Evolutionary conservation across 768 basidiomycete genomes (phyloP), one percentile per base, ranked within the genome.

Genomic region (Leucocoprinus leucothites): DNA sequence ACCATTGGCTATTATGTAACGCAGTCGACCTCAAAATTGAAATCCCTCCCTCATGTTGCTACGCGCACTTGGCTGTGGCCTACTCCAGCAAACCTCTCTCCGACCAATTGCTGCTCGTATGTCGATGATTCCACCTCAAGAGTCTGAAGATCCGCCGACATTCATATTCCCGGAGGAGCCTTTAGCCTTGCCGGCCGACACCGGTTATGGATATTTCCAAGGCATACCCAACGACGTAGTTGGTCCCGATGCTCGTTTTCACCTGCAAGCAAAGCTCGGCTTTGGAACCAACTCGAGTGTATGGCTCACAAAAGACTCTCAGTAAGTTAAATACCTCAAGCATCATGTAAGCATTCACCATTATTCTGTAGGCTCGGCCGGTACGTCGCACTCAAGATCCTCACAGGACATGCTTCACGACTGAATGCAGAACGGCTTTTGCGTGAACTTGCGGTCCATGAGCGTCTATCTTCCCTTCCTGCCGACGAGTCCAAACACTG

Each of bases 201-300:
- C 13, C 4, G 13, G 40, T 14, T 41, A 16, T 41, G 40, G 40
- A 3, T 41, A 19, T 14, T 64, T 61, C 50, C 61, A 65, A 47
- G 61, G 64, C 48, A 45, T 48, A 9, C 63, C 61, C 5, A 14
- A 19, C 18, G 16, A 41, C 13, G 3, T 3, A 9, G 49, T 66
- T 43, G 65, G 65, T 25, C 64, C 60, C 9, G 44, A 49, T 14
- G 51, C 26, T 43, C 53, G 66, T 42, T 67, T 57, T 42, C 47
- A 60, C 34, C 36, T 65, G 18, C 54, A 58, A 53, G 26, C 53
- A 14, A 66, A 66, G 40, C 53, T 67, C 2, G 64, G 66, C 35
- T 62, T 53, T 54, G 65, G 66, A n/a, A 64, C 58, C 4, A 57
- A 53, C 16, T 63, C 65, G 25, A 65, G 61, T 40, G 60, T 65